Conservation (phyloP, 257 asterid genomes). For the Ilex asprella region DNA sequence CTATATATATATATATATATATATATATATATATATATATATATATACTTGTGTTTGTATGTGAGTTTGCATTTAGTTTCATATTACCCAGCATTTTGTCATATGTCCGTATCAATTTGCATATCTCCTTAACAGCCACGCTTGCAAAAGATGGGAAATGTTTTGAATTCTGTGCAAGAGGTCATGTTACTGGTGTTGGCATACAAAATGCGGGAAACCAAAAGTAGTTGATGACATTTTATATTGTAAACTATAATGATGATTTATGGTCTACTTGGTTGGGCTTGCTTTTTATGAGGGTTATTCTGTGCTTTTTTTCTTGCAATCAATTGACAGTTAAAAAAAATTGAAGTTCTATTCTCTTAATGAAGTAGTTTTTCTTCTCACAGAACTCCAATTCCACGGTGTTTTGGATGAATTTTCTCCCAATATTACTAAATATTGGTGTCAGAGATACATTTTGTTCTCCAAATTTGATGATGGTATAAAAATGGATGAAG, state of each 20-base stretch:
- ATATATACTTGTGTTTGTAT: neutral
- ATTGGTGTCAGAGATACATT: conserved; percentile 79
- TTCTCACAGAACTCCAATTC: conserved; percentile 26
- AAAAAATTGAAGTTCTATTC: neutral
- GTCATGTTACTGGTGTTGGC: neutral
- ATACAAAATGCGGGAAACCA: neutral
- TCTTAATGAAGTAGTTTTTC: conserved; percentile 9
- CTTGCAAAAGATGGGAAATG: neutral
- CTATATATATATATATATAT: too few relatives aligned
- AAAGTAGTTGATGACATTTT: neutral
- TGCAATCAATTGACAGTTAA: neutral
- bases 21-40: neutral
- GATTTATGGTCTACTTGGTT: too few relatives aligned
- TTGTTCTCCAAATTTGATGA: conserved; percentile 68
- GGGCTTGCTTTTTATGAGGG: too few relatives aligned
- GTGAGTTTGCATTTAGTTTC: neutral
- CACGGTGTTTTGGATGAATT: conserved; percentile 33
- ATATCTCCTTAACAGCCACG: neutral
- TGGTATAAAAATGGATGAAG: conserved; percentile 90
- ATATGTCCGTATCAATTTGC: neutral
- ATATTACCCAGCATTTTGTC: neutral
- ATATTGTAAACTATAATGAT: too few relatives aligned
- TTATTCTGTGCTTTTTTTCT: neutral
- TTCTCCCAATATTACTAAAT: conserved; percentile 58
- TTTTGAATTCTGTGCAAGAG: neutral